Evolutionary conservation across 345 rosid genomes (phyloP).

Genomic region (Raphanus sativus): DNA sequence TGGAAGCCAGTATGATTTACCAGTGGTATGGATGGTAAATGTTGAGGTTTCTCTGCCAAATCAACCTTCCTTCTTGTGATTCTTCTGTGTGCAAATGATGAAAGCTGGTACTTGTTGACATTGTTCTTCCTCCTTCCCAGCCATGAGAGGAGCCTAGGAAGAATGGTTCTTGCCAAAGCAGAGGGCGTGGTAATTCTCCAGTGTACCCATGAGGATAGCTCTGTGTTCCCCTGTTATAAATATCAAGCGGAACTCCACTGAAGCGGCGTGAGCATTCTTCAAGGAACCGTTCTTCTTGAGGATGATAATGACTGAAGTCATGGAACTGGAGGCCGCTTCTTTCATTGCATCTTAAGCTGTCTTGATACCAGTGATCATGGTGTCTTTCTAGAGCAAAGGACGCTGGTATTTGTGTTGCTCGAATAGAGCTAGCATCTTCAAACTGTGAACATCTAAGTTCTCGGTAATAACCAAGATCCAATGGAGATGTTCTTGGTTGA

Average conservation of each 20-base stretch:
- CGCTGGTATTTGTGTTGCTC: neutral
- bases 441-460: neutral
- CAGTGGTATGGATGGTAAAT: slow-evolving; percentile 15
- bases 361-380: neutral
- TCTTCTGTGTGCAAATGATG: slow-evolving; percentile 1
- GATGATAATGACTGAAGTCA: neutral
- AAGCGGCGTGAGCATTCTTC: neutral
- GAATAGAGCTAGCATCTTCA: neutral
- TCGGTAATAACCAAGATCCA: neutral
- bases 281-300: slow-evolving; percentile 9
- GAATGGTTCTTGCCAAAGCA: slow-evolving; percentile 16
- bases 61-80: slow-evolving; percentile 9
- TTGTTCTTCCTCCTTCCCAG: neutral
- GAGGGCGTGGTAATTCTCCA: neutral
- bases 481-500: slow-evolving; percentile 10
- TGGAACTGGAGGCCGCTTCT: neutral
- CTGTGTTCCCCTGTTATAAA: neutral
- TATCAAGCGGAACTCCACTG: neutral
- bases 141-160: neutral
- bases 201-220: slow-evolving; percentile 10
- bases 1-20: slow-evolving; percentile 4
- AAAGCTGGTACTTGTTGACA: neutral
- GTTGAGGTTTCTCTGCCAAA: slow-evolving; percentile 15
- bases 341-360: slow-evolving; percentile 2
- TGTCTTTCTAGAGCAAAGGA: slow-evolving; percentile 3